Conservation (phyloP, 1,284 basidiomycete genomes). For the Fomitopsis betulina region DNA sequence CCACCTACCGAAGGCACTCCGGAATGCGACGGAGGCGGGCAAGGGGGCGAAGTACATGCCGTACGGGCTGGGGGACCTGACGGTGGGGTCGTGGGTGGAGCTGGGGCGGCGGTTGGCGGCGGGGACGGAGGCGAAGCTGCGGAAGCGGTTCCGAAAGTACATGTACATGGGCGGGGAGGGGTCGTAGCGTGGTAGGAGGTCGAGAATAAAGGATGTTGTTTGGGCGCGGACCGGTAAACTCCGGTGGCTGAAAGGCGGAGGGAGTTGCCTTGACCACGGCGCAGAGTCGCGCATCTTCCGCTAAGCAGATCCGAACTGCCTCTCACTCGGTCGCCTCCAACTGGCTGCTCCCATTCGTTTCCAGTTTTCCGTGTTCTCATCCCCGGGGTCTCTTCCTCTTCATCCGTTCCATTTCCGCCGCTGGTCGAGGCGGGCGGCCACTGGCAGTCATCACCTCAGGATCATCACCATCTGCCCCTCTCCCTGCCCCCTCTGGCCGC, state of each 20-base stretch:
- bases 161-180: slow-evolving; percentile 61
- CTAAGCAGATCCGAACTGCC: slow-evolving; percentile 24
- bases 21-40: slow-evolving; percentile 28
- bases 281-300: slow-evolving; percentile 20
- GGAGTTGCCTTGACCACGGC: slow-evolving; percentile 71
- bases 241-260: neutral
- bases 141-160: slow-evolving; percentile 58
- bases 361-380: slow-evolving; percentile 11
- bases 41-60: slow-evolving; percentile 58
- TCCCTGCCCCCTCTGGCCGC: slow-evolving; percentile 9
- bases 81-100: slow-evolving; percentile 72
- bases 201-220: neutral
- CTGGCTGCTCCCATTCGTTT: slow-evolving; percentile 10
- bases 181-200: slow-evolving; percentile 18
- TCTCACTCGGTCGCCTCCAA: slow-evolving; percentile 13
- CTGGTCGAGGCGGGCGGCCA: slow-evolving; percentile 9
- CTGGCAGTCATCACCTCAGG: slow-evolving; percentile 13
- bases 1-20: slow-evolving; percentile 57
- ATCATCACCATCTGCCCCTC: slow-evolving; percentile 12
- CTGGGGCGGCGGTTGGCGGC: slow-evolving; percentile 63
- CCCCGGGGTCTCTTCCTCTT: slow-evolving; percentile 6
- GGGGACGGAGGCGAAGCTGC: slow-evolving; percentile 53
- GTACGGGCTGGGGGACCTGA: slow-evolving; percentile 71
- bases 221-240: too few species aligned
- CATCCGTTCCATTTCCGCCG: slow-evolving; percentile 6